These are phyloP conservation scores for Talaromyces thailandensis DNA, from an alignment of 495 filamentous ascomycete species.

Conservation along the genomic window DNA sequence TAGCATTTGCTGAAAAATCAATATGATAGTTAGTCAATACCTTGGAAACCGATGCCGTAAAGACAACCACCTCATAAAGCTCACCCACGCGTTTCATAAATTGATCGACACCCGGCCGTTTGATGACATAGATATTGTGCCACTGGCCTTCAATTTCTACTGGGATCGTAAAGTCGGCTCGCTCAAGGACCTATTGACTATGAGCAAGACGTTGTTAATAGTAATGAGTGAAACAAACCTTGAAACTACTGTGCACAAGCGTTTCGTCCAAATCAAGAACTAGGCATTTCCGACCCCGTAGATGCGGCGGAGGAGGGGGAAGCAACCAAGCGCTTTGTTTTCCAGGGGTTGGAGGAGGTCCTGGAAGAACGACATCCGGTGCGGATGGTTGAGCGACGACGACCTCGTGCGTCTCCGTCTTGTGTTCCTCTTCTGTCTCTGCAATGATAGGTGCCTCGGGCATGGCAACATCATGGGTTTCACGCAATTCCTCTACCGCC, in stretches of 20 bases:
- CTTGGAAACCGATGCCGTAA: constrained; percentile 98
- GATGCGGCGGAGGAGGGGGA: constrained; percentile 65
- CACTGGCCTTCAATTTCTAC: constrained; percentile 99
- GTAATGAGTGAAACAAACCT: constrained; percentile 47
- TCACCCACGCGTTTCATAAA: constrained; percentile 99
- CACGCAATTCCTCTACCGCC: constrained; percentile 25
- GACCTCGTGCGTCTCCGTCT: constrained; percentile 13
- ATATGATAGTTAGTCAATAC: constrained; percentile 36
- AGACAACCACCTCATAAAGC: constrained; percentile 96
- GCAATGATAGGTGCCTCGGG: constrained; percentile 35
- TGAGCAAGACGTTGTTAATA: not conserved
- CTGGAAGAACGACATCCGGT: constrained; percentile 25
- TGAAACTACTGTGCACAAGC: constrained; percentile 98
- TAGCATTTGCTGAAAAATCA: constrained; percentile 1
- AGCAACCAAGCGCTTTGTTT: constrained; percentile 61
- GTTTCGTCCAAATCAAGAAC: constrained; percentile 97
- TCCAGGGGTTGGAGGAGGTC: constrained; percentile 28
- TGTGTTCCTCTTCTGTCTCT: constrained; percentile 11
- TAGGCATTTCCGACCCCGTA: constrained; percentile 83
- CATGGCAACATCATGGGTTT: constrained; percentile 57
- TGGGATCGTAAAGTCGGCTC: constrained; percentile 98
- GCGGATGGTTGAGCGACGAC: constrained; percentile 47
- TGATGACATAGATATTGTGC: constrained; percentile 99
- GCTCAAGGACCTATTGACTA: constrained; percentile 71
- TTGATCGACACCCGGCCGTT: constrained; percentile 90